Conservation (phyloP, 2,329 filamentous ascomycete species). For the Didymella lethalis region DNA sequence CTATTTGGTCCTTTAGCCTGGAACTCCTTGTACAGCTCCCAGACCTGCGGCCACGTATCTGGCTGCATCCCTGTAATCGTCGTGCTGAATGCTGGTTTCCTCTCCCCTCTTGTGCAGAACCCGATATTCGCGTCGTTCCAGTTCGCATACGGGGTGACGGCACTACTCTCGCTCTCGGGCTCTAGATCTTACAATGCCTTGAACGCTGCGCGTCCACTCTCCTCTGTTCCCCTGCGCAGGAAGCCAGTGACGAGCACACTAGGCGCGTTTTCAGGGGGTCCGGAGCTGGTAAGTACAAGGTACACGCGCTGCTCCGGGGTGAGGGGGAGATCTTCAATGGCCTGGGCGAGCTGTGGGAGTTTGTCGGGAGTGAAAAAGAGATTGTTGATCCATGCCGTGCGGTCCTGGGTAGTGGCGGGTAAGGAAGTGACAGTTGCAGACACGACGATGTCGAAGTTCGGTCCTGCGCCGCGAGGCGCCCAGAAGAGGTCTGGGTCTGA, state of each 20-base stretch:
- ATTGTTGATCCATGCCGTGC: slow-evolving; percentile 37
- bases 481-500: slow-evolving; percentile 46
- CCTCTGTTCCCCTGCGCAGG: slow-evolving; percentile 47
- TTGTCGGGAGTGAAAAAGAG: slow-evolving; percentile 39
- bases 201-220: slow-evolving; percentile 45
- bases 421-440: slow-evolving; percentile 51
- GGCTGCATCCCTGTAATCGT: slow-evolving; percentile 48
- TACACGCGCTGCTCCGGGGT: slow-evolving; percentile 49
- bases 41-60: slow-evolving; percentile 51
- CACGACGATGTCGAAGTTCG: slow-evolving; percentile 47
- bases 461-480: slow-evolving; percentile 49
- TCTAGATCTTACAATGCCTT: slow-evolving; percentile 48
- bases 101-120: slow-evolving; percentile 50
- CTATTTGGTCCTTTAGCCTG: slow-evolving; percentile 46
- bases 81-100: slow-evolving; percentile 52
- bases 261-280: slow-evolving; percentile 31
- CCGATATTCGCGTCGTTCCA: slow-evolving; percentile 53
- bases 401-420: slow-evolving; percentile 33
- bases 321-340: slow-evolving; percentile 50
- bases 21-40: slow-evolving; percentile 52
- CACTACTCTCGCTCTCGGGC: slow-evolving; percentile 28
- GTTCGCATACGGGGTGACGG: slow-evolving; percentile 45
- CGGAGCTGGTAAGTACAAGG: slow-evolving; percentile 44
- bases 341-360: slow-evolving; percentile 46
- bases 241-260: slow-evolving; percentile 42